A percentile compares a stretch with the other conserved stretches of the same genome.
These are phyloP conservation scores for Cladosporium colombiae DNA, from an alignment of 2,329 filamentous ascomycete species.

Conservation along the genomic window DNA sequence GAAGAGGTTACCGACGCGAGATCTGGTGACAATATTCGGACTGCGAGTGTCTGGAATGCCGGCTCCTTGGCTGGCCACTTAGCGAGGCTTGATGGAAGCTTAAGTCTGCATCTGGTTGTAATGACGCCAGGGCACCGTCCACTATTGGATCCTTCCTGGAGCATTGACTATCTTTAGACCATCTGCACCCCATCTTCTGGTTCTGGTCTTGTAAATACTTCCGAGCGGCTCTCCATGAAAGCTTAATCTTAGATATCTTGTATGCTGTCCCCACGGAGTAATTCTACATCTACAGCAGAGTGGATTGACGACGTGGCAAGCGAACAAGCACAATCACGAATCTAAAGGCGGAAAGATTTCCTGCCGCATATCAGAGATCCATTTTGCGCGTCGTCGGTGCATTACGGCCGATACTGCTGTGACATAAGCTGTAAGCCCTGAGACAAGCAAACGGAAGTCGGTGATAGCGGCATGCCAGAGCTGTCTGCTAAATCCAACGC, in stretches of 20 bases:
- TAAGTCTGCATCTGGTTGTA: neutral
- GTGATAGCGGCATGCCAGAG: neutral
- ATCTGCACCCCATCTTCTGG: neutral
- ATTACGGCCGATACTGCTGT: neutral
- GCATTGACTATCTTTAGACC: slow-evolving; percentile 5
- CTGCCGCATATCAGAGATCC: neutral
- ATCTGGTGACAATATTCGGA: neutral
- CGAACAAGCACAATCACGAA: neutral
- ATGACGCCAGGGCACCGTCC: neutral
- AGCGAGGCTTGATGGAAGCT: slow-evolving; percentile 7
- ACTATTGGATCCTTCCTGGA: neutral
- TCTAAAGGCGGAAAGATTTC: neutral
- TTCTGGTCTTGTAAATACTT: neutral
- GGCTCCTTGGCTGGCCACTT: neutral
- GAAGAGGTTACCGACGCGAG: neutral
- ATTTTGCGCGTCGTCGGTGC: neutral
- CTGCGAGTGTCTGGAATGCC: neutral
- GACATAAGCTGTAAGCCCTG: neutral
- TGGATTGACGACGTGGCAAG: neutral
- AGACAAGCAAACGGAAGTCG: neutral
- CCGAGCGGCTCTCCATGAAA: neutral
- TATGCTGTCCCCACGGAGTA: neutral
- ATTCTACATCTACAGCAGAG: neutral
- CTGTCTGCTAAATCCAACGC: neutral
- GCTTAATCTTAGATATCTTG: neutral